A percentile compares a stretch with the other conserved stretches of the same genome.
These are phyloP conservation scores for Micractinium sp. DNA, from an alignment of 139 green algal species.

Conservation along the genomic window DNA sequence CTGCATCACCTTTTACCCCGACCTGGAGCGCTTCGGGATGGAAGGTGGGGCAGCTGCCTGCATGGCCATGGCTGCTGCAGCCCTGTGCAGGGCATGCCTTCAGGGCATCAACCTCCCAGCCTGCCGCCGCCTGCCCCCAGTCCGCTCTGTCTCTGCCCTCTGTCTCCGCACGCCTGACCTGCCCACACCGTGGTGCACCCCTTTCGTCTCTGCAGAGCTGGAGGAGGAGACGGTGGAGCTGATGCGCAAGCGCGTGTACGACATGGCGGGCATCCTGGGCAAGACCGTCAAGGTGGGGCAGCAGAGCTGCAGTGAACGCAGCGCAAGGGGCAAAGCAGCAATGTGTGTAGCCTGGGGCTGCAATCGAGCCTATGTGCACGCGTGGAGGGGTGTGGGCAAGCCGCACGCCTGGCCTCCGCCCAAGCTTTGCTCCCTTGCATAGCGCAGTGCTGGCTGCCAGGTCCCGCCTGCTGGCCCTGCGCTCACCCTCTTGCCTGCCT, in stretches of 20 bases:
- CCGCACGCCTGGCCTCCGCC: no score
- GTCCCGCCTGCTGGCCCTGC: no score
- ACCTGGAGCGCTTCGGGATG: constrained; percentile 96
- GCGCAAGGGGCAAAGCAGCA: background rate
- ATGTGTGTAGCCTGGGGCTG: background rate
- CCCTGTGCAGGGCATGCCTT: no score
- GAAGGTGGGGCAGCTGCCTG: background rate
- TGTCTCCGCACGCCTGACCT: background rate
- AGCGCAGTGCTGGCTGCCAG: no score
- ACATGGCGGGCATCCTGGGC: constrained; percentile 94
- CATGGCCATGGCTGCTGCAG: no score
- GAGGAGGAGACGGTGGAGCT: constrained; percentile 77
- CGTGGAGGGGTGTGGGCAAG: background rate
- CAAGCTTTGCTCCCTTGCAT: no score
- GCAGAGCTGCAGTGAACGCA: background rate
- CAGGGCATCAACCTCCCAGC: background rate
- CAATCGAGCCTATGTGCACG: background rate
- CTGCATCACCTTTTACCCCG: constrained; percentile 94
- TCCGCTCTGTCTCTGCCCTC: background rate
- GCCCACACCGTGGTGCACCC: background rate
- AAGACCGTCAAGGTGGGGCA: constrained; percentile 87
- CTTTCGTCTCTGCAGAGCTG: constrained; percentile 24
- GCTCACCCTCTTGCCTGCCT: background rate
- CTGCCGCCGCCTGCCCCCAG: no score
- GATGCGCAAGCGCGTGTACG: constrained; percentile 96